phyloP scores from a whole-genome alignment of 2,329 filamentous ascomycete genomes.

The Exophiala sp. region DNA sequence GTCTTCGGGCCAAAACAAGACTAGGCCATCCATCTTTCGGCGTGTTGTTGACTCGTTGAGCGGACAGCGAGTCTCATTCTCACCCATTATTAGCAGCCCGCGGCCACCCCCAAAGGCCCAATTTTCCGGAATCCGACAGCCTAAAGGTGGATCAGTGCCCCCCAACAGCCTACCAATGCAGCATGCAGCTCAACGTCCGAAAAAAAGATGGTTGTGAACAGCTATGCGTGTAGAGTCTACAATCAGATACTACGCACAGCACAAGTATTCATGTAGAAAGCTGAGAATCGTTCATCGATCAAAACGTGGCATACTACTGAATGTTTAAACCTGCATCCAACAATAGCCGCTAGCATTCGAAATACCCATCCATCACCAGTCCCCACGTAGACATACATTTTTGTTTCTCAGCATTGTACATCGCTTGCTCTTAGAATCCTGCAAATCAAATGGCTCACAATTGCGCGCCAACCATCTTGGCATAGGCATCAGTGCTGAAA shows the following conservation, averaged over 20 bases:
- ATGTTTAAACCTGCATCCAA: conserved; percentile 6
- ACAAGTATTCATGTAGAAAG: conserved; percentile 4
- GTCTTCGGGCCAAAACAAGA: background rate
- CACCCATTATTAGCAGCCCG: background rate
- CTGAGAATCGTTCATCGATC: conserved; percentile 15
- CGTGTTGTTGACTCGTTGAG: background rate
- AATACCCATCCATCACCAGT: conserved; percentile 6
- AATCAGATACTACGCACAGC: background rate
- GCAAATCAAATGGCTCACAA: conserved; percentile 58
- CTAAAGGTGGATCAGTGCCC: background rate
- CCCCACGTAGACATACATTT: conserved; percentile 16
- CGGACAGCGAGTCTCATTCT: background rate
- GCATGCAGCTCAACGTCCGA: conserved; percentile 13
- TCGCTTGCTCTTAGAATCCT: conserved; percentile 4
- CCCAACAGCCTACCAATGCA: conserved; percentile 6
- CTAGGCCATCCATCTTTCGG: conserved; percentile 2
- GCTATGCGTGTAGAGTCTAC: background rate
- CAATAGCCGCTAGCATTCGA: conserved; percentile 4
- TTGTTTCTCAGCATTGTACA: conserved; percentile 19
- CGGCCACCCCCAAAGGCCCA: background rate
- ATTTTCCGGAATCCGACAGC: conserved; percentile 10
- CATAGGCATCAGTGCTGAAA: conserved; percentile 95
- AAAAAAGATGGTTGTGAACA: conserved; percentile 8
- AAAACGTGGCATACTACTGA: conserved; percentile 16
- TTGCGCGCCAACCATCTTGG: conserved; percentile 86